A percentile compares a stretch with the other conserved stretches of the same genome.
Evolutionary conservation across 495 filamentous ascomycete species (phyloP).

Genomic region (Trichoderma reesei): DNA sequence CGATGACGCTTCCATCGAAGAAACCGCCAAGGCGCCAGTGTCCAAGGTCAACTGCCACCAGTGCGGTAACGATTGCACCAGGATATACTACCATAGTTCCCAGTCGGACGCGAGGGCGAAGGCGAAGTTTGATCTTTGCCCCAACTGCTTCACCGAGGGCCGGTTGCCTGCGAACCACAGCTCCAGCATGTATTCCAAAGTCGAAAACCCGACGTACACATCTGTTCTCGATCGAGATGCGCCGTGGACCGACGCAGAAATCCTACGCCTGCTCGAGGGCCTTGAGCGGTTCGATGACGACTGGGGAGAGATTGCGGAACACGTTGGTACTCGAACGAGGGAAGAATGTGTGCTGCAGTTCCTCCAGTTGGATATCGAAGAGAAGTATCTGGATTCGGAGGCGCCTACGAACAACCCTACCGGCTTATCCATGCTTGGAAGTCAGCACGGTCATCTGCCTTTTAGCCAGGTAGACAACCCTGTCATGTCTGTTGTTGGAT

Average conservation of each 20-base stretch:
- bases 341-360: conserved; percentile 97
- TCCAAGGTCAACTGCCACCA: conserved; percentile 66
- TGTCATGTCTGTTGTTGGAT: conserved; percentile 87
- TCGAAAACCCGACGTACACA: conserved; percentile 75
- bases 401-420: conserved; percentile 48
- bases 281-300: conserved; percentile 88
- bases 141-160: conserved; percentile 76
- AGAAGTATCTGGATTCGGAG: conserved; percentile 76
- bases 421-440: conserved; percentile 50
- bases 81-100: conserved; percentile 78
- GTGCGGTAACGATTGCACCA: conserved; percentile 88
- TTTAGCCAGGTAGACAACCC: conserved; percentile 89
- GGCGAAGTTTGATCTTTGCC: conserved; percentile 75
- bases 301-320: conserved; percentile 84
- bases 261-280: conserved; percentile 74
- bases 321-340: conserved; percentile 82
- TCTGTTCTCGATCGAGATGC: conserved; percentile 67
- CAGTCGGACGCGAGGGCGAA: conserved; percentile 48
- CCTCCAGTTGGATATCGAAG: conserved; percentile 81
- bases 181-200: conserved; percentile 67
- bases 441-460: conserved; percentile 63
- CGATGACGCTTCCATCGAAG: conserved; percentile 49
- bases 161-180: conserved; percentile 66
- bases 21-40: conserved; percentile 46
- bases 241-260: conserved; percentile 83